Base-by-base conservation (phyloP, 2,329 filamentous ascomycete species). In the Pezicula carpinea region DNA sequence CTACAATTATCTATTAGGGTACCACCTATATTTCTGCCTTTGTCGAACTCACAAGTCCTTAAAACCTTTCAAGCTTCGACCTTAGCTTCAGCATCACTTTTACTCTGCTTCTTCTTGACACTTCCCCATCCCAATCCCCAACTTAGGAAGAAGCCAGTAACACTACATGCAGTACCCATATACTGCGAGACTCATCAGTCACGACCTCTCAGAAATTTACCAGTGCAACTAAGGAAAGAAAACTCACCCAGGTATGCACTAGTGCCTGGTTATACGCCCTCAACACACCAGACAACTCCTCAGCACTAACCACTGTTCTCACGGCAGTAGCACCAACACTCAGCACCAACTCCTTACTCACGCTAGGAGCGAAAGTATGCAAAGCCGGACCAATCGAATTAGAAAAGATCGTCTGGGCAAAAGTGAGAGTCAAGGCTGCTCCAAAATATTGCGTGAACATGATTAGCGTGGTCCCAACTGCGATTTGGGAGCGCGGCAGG, bases 291-390 rank as follows among this genome's bases (percentile, higher is more conserved):
- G 55, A 43, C 0, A 75, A 52, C 44, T 68, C 57, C 5, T 52
- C 48, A 3, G 53, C 32, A 1, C 52, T 22, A 0, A 74, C 64
- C 13, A 67, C 57, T 1, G 47, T 43, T 13, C 63, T 58, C 33
- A 75, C 66, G 1, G 55, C 63, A 1, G 67, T 68, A 5, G 68
- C 70, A 17, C 57, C 73, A 0, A 71, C 71, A 4, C 54, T 50
- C 4, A 75, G 61, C 0, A 75, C 59, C 0, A 50, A 44, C 3
- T 56, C 43, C 0, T 64, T 55, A 41, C 68, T 49, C 4, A 69
- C 57, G 11, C 42, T 39, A 2, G 66, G 67, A 4, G 64, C 66
- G 38, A 61, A 63, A 1, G 39, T n/a, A 1, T 45, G 39, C 1
- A 75, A 54, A 32, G 64, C 61, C 0, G 60, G 38, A 62, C 15